These are phyloP conservation scores for Phytophthora agathidicida DNA, from an alignment of 352 stramenopile species.

Conservation along the genomic window DNA sequence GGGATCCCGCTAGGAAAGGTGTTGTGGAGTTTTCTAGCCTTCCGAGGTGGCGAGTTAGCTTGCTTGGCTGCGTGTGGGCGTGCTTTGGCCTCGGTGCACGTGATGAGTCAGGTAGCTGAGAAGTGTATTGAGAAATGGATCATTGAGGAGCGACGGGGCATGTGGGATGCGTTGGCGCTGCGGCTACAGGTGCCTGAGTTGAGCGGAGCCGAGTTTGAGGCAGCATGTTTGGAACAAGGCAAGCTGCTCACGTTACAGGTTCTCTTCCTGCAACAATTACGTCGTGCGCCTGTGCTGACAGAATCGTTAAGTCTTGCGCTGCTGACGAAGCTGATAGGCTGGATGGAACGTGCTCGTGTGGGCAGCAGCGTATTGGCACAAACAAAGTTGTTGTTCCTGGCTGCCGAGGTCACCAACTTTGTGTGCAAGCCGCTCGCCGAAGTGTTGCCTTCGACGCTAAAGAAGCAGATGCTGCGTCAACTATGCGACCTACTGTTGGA, in stretches of 20 bases:
- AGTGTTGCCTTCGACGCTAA: slow-evolving; percentile 58
- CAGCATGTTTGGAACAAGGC: slow-evolving; percentile 67
- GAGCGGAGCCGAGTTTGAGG: slow-evolving; percentile 83
- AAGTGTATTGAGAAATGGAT: slow-evolving; percentile 88
- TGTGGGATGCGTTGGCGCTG: slow-evolving; percentile 66
- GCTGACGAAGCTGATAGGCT: slow-evolving; percentile 72
- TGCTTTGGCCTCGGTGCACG: slow-evolving; percentile 80
- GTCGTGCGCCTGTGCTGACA: slow-evolving; percentile 61
- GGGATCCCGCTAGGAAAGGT: slow-evolving; percentile 65
- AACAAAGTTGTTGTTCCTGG: slow-evolving; percentile 85
- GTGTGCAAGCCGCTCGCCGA: slow-evolving; percentile 64
- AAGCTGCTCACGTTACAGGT: slow-evolving; percentile 82
- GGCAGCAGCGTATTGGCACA: slow-evolving; percentile 59
- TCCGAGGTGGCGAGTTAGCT: slow-evolving; percentile 78
- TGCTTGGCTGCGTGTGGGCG: slow-evolving; percentile 73
- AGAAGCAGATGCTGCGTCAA: slow-evolving; percentile 84
- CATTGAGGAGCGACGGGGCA: slow-evolving; percentile 73
- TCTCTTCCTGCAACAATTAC: slow-evolving; percentile 78
- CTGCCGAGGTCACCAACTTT: slow-evolving; percentile 79
- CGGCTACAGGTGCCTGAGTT: slow-evolving; percentile 77
- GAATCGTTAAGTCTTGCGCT: slow-evolving; percentile 75
- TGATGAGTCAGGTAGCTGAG: slow-evolving; percentile 84
- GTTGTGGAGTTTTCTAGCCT: slow-evolving; percentile 83
- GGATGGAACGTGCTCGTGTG: slow-evolving; percentile 73
- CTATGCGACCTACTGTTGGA: slow-evolving; percentile 64